A percentile compares a stretch with the other conserved stretches of the same genome.
These are phyloP conservation scores for Pestalotiopsis fici DNA, from an alignment of 2,329 filamentous ascomycete species.

Conservation along the genomic window DNA sequence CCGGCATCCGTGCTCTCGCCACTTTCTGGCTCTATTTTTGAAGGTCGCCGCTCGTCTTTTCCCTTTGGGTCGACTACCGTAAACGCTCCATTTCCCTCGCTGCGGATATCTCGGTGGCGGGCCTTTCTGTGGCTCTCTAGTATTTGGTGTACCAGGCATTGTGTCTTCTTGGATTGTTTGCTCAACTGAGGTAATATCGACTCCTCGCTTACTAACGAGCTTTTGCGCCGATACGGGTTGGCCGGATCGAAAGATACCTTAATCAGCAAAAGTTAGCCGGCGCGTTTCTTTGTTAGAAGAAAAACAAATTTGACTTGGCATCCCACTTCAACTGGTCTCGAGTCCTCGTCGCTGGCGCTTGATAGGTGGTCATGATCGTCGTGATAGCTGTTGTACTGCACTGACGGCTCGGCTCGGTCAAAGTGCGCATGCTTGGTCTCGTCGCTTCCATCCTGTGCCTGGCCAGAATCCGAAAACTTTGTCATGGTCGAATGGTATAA, in stretches of 20 bases:
- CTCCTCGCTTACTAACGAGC: constrained; percentile 60
- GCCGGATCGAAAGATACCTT: constrained; percentile 64
- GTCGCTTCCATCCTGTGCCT: constrained; percentile 15
- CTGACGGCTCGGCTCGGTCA: constrained; percentile 11
- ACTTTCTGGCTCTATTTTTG: constrained; percentile 38
- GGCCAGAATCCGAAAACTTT: constrained; percentile 11
- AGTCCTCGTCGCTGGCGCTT: constrained; percentile 53
- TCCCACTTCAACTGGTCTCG: constrained; percentile 51
- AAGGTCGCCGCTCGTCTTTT: constrained; percentile 14
- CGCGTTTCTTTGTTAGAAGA: neutral
- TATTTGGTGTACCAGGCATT: constrained; percentile 67
- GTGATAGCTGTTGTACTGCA: neutral
- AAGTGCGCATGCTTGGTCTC: constrained; percentile 29
- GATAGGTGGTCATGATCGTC: constrained; percentile 41
- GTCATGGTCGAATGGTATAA: constrained; percentile 14
- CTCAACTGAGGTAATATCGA: constrained; percentile 35
- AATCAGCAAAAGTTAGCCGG: neutral
- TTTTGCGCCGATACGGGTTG: constrained; percentile 65
- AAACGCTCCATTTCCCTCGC: constrained; percentile 27
- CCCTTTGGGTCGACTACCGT: constrained; percentile 36
- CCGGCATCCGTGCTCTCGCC: constrained; percentile 45
- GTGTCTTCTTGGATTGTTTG: constrained; percentile 42
- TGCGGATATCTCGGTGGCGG: constrained; percentile 21
- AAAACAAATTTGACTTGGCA: neutral
- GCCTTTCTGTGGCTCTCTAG: constrained; percentile 56